A percentile compares a stretch with the other conserved stretches of the same genome.
phyloP scores from a whole-genome alignment of 371 early-diverging fungal species.

The Entomophthora muscae region DNA sequence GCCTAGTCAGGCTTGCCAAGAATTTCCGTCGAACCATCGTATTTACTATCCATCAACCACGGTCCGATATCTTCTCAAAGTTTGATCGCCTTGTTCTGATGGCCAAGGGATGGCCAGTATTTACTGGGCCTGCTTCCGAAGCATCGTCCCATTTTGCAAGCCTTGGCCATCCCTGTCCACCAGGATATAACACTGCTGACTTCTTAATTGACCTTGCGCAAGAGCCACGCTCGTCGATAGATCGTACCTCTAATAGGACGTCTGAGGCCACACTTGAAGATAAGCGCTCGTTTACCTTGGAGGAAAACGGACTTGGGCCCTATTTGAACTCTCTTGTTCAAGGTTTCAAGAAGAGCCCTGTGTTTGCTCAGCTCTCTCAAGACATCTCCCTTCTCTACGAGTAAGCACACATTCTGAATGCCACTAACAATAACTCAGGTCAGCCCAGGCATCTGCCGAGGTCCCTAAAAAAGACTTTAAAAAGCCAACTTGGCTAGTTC shows the following conservation, averaged over 20 bases:
- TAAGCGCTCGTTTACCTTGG: not conserved
- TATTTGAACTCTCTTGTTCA: not conserved
- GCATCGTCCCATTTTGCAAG: slow-evolving; percentile 36
- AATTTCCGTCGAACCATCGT: slow-evolving; percentile 73
- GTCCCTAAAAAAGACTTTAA: slow-evolving; percentile 20
- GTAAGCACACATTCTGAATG: too few species aligned
- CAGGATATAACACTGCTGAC: slow-evolving; percentile 87
- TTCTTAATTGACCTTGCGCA: slow-evolving; percentile 58
- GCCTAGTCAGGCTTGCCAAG: slow-evolving; percentile 61
- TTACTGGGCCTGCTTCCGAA: slow-evolving; percentile 43
- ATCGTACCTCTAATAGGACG: too few species aligned
- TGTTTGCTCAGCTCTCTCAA: not conserved
- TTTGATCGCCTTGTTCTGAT: slow-evolving; percentile 81
- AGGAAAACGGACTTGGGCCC: not conserved
- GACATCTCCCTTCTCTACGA: slow-evolving; percentile 9
- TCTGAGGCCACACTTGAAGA: too few species aligned
- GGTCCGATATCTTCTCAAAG: slow-evolving; percentile 72
- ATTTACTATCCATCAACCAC: slow-evolving; percentile 91
- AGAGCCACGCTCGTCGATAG: slow-evolving; percentile 1
- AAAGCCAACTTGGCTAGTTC: slow-evolving; percentile 28
- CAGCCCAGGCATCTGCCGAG: slow-evolving; percentile 20
- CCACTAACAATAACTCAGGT: too few species aligned
- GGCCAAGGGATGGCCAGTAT: slow-evolving; percentile 63
- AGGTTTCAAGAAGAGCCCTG: not conserved
- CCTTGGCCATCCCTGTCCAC: slow-evolving; percentile 65